phyloP scores from a whole-genome alignment of 345 rosid genomes.

The Geranium brycei region DNA sequence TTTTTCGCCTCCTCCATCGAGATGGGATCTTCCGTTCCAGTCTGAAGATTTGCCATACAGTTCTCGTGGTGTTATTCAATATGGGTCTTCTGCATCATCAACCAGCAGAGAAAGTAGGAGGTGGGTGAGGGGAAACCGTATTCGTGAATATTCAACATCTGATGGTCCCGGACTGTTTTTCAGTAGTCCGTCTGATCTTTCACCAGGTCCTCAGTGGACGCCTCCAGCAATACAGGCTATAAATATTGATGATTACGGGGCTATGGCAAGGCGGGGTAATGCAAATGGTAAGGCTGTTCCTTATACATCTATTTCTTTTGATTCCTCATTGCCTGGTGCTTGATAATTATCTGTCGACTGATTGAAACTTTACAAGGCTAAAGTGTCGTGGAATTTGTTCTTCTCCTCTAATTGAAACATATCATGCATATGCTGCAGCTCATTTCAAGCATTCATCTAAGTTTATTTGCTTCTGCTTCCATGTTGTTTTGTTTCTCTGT shows the following conservation, averaged over 20 bases:
- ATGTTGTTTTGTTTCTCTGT: background rate
- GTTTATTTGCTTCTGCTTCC: background rate
- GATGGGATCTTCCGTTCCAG: conserved; percentile 39
- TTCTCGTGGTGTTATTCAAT: conserved; percentile 20
- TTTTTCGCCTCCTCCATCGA: conserved; percentile 44
- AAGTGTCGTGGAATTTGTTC: background rate
- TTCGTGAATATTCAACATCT: conserved; percentile 25
- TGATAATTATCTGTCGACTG: background rate
- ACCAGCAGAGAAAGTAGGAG: conserved; percentile 39
- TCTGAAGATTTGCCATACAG: conserved; percentile 29
- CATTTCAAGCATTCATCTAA: background rate
- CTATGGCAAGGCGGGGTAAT: conserved; percentile 35
- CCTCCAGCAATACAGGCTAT: conserved; percentile 46
- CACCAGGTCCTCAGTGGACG: conserved; percentile 43
- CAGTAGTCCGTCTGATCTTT: conserved; percentile 31
- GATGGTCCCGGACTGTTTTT: conserved; percentile 24
- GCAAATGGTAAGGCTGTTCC: background rate
- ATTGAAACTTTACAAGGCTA: background rate
- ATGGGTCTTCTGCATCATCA: conserved; percentile 50
- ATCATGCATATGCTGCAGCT: background rate
- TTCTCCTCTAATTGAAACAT: background rate
- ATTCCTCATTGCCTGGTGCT: background rate
- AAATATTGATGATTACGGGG: conserved; percentile 22
- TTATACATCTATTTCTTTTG: background rate
- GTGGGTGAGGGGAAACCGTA: conserved; percentile 23